These are phyloP conservation scores for Corrigiola litoralis DNA, from an alignment of 179 eudicot genomes.

Conservation along the genomic window DNA sequence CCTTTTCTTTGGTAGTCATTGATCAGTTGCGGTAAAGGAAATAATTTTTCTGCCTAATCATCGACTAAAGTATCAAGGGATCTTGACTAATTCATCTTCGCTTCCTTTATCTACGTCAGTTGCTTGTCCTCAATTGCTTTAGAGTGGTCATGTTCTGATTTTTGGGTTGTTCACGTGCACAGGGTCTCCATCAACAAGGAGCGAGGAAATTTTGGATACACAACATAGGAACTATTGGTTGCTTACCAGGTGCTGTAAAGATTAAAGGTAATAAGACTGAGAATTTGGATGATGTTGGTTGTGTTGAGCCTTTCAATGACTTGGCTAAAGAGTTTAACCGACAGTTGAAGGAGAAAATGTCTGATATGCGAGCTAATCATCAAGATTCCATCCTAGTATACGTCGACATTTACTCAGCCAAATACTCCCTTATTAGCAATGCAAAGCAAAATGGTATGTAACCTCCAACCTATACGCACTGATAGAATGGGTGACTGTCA, in stretches of 20 bases:
- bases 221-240: conserved; percentile 61
- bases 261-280: conserved; percentile 2
- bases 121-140: too few species aligned
- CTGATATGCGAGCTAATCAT: conserved; percentile 35
- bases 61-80: too few species aligned
- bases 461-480: too few species aligned
- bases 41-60: too few species aligned
- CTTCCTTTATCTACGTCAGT: too few species aligned
- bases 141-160: too few species aligned
- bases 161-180: not conserved
- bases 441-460: conserved; percentile 6
- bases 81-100: too few species aligned
- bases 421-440: conserved; percentile 33
- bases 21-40: too few species aligned
- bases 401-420: conserved; percentile 49
- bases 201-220: conserved; percentile 55
- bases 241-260: conserved; percentile 30
- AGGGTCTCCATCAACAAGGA: conserved; percentile 18
- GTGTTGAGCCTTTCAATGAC: conserved; percentile 37
- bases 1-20: too few species aligned
- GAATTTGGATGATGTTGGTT: conserved; percentile 43
- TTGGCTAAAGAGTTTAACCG: conserved; percentile 46
- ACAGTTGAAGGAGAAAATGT: conserved; percentile 35
- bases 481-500: too few species aligned
- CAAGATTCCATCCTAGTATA: conserved; percentile 33